These are phyloP conservation scores for Domatiomyces catenatus DNA, from an alignment of 2,329 filamentous ascomycete species.

Conservation along the genomic window DNA sequence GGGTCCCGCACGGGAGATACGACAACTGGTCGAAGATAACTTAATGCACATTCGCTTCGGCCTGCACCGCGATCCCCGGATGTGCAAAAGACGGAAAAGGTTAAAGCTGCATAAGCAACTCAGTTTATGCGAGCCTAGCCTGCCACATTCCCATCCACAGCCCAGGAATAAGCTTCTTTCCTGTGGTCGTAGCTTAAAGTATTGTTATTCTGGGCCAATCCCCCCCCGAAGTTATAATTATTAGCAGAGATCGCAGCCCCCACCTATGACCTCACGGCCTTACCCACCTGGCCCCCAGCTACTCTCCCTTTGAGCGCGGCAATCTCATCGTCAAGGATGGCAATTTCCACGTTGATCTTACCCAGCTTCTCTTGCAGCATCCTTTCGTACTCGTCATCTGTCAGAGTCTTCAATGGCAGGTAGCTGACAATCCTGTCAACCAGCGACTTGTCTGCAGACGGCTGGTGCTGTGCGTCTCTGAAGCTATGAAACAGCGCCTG, in stretches of 20 bases:
- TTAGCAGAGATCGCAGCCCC: neutral
- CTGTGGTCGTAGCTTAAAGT: no score
- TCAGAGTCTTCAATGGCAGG: slow-evolving; percentile 55
- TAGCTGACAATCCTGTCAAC: slow-evolving; percentile 32
- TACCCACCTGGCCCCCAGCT: neutral
- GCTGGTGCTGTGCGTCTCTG: neutral
- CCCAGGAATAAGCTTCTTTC: no score
- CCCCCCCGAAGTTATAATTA: neutral
- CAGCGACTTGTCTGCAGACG: neutral
- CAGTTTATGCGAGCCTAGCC: neutral
- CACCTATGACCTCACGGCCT: neutral
- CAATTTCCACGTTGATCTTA: slow-evolving; percentile 59
- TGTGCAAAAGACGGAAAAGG: neutral
- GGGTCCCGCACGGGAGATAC: neutral
- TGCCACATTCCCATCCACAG: neutral
- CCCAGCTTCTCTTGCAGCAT: slow-evolving; percentile 59
- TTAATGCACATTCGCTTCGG: neutral
- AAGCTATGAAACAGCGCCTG: neutral
- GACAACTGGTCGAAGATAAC: neutral
- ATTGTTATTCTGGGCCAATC: neutral
- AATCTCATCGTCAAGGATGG: slow-evolving; percentile 63
- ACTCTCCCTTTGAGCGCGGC: slow-evolving; percentile 22
- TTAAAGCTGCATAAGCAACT: neutral
- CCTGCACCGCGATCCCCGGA: neutral
- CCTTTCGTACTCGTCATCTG: slow-evolving; percentile 56